Evolutionary conservation across 352 stramenopile species (phyloP), one percentile per base, ranked within the genome.

Genomic region (Phytophthora cryptogea): DNA sequence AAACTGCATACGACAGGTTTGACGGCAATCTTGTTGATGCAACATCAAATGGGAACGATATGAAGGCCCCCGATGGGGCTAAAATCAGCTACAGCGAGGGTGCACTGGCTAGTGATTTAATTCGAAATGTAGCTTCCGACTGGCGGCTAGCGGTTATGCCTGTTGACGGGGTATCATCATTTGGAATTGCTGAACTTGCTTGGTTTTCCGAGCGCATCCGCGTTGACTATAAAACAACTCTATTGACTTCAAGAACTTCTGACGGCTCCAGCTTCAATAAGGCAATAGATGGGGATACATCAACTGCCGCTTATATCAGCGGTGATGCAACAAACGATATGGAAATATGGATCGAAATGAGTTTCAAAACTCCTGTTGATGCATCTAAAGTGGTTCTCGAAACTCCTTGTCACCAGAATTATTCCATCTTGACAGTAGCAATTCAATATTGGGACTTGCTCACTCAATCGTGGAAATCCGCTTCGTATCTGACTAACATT

Each of bases 301-400:
- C 49, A 27, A 72, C 64, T 37, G 39, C 70, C 8, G 56, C 64
- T 7, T 32, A 59, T 16, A 14, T 72, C 13, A 53, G 53, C 5
- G 14, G 35, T n/a, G 37, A 65, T 30, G 23, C 23, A 28, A 45
- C 17, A 5, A 27, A 16, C 13, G 39, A 53, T 17, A 40, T 43
- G 4, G 55, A 49, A 11, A 59, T 68, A 56, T 77, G 68, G 68
- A 43, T 77, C 5, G 65, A 74, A 16, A 32, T 77, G 27, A 30
- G 52, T 14, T 71, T 76, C 23, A 60, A 44, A 13, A 52, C 31
- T 17, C 26, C 33, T 20, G 59, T 76, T 16, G 59, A 65, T 14
- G 68, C 68, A 8, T 71, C 64, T 4, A 74, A 73, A 64, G 59
- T 76, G 9, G 42, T 62, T 27, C 7, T 74, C 4, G 46, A 76